Conservation (phyloP, 1,284 basidiomycete genomes). For the Ganoderma lucidum region DNA sequence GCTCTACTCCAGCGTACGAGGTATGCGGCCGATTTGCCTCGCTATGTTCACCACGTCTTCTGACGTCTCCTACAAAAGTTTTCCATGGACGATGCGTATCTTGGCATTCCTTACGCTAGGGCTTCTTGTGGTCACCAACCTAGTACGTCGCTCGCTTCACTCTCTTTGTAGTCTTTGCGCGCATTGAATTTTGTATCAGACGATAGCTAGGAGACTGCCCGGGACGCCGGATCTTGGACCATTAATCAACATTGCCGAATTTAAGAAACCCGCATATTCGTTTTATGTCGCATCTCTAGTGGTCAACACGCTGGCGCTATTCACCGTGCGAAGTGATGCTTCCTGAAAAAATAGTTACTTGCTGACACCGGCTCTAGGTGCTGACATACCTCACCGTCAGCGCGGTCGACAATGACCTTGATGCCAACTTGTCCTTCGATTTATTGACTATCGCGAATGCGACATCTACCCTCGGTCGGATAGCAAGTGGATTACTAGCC, state of each 20-base stretch:
- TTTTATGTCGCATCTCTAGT: neutral
- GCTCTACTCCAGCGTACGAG: conserved; percentile 47
- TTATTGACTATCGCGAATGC: conserved; percentile 55
- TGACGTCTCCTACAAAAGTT: neutral
- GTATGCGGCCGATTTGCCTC: conserved; percentile 21
- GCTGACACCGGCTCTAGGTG: neutral
- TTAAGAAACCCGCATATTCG: neutral
- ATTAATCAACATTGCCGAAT: neutral
- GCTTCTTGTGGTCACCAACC: conserved; percentile 51
- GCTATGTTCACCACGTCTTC: neutral
- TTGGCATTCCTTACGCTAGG: conserved; percentile 59
- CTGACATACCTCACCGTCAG: conserved; percentile 4
- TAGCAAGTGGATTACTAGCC: conserved; percentile 47
- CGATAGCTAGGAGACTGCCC: neutral
- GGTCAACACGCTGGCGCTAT: neutral
- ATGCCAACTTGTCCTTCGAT: conserved; percentile 48
- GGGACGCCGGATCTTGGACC: neutral
- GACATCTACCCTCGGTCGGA: conserved; percentile 49
- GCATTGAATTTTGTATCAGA: neutral
- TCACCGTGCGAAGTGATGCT: neutral
- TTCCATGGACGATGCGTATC: conserved; percentile 62
- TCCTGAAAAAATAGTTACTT: too few species aligned
- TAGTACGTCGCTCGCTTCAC: conserved; percentile 32
- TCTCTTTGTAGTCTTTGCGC: too few species aligned
- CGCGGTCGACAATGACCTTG: conserved; percentile 40